phyloP scores from a whole-genome alignment of 2,329 filamentous ascomycete genomes.

The Esteya vermicola region DNA sequence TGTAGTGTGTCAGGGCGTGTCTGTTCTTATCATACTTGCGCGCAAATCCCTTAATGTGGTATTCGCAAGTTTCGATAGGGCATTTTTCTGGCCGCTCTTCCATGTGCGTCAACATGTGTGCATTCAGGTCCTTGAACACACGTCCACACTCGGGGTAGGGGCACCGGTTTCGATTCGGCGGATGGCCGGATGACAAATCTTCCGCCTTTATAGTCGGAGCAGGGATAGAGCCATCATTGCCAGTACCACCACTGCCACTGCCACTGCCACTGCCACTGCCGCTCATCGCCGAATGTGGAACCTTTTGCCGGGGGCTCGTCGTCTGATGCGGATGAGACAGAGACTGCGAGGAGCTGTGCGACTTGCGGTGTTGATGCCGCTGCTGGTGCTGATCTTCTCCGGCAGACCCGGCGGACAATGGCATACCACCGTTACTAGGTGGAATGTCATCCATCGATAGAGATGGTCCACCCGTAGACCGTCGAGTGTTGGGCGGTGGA shows the following conservation, averaged over 20 bases:
- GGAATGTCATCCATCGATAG: no score
- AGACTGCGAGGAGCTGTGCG: no score
- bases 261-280: background rate
- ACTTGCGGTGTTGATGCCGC: no score
- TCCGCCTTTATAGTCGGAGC: slow-evolving; percentile 17
- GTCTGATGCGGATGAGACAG: no score
- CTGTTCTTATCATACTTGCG: slow-evolving; percentile 97
- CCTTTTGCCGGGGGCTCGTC: slow-evolving; percentile 6
- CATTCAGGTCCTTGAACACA: slow-evolving; percentile 52
- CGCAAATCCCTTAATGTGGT: slow-evolving; percentile 86
- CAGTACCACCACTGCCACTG: no score
- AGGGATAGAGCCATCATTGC: no score
- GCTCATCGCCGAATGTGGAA: no score
- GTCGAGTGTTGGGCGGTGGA: no score
- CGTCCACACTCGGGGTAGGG: slow-evolving; percentile 44
- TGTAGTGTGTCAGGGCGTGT: slow-evolving; percentile 92
- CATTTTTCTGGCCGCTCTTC: slow-evolving; percentile 91
- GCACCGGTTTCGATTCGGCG: slow-evolving; percentile 33
- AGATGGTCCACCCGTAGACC: no score
- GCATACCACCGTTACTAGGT: no score
- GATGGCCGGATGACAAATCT: slow-evolving; percentile 14
- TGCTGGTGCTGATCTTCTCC: no score
- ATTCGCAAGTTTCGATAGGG: slow-evolving; percentile 84
- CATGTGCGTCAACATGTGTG: slow-evolving; percentile 94
- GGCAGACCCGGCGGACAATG: no score